A percentile compares a stretch with the other conserved stretches of the same genome.
phyloP scores from a whole-genome alignment of 2,329 filamentous ascomycete species.

The Eutypella sp. region DNA sequence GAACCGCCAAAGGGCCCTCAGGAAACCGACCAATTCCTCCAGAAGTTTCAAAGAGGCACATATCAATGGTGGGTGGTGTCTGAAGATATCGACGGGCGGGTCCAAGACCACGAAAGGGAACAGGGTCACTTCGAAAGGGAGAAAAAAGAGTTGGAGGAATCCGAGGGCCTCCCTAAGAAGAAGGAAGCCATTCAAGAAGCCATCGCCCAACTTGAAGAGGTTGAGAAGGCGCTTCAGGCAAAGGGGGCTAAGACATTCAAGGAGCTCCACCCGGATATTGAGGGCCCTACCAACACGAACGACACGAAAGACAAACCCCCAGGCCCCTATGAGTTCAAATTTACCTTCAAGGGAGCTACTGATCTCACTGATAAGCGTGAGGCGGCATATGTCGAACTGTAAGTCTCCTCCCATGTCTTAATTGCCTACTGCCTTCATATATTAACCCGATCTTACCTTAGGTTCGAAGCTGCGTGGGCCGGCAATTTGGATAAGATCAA shows the following conservation, averaged over 20 bases:
- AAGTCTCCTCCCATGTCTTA: constrained; percentile 26
- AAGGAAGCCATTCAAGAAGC: constrained; percentile 46
- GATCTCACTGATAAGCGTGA: constrained; percentile 52
- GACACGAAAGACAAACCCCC: constrained; percentile 12
- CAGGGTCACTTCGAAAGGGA: constrained; percentile 30
- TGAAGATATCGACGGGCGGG: constrained; percentile 29
- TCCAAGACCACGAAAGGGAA: constrained; percentile 28
- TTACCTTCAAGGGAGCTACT: constrained; percentile 47
- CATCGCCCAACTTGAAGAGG: constrained; percentile 45
- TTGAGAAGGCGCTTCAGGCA: constrained; percentile 50
- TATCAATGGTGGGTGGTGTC: constrained; percentile 56
- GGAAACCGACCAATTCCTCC: constrained; percentile 48
- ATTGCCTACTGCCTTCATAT: background rate
- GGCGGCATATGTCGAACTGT: constrained; percentile 59
- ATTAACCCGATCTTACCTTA: constrained; percentile 26
- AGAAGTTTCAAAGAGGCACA: constrained; percentile 43
- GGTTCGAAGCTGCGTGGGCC: constrained; percentile 68
- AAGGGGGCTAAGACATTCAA: constrained; percentile 62
- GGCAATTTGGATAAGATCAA: constrained; percentile 66
- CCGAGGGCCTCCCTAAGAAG: constrained; percentile 44
- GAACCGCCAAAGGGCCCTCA: constrained; percentile 25
- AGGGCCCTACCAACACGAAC: constrained; percentile 11
- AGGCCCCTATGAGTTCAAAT: constrained; percentile 41
- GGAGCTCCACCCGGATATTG: constrained; percentile 56
- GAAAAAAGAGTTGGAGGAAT: constrained; percentile 24